Conservation (phyloP, 208 protist species). For the Trypanosoma platydactyli region DNA sequence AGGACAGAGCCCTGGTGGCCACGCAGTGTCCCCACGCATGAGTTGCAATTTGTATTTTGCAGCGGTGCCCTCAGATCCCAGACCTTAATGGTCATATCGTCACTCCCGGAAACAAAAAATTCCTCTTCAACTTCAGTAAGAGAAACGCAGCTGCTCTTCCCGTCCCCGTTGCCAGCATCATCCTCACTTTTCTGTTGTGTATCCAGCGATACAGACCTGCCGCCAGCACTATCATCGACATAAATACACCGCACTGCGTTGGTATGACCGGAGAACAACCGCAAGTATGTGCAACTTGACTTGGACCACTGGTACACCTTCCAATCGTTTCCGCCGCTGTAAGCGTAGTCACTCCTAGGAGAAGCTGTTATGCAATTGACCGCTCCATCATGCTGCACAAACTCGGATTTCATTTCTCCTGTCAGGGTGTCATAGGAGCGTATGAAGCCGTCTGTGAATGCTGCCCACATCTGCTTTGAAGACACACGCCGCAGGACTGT, state of each 20-base stretch:
- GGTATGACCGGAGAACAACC: conserved; percentile 58
- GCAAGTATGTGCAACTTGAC: conserved; percentile 49
- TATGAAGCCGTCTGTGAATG: conserved; percentile 63
- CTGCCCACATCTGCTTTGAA: conserved; percentile 50
- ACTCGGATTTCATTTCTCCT: conserved; percentile 41
- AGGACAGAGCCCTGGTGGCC: conserved; percentile 38
- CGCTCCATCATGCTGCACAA: conserved; percentile 56
- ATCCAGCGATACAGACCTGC: not conserved
- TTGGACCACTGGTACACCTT: conserved; percentile 73
- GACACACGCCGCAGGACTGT: conserved; percentile 18
- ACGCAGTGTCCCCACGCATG: conserved; percentile 55
- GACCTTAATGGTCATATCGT: conserved; percentile 60
- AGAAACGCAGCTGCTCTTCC: too few species aligned
- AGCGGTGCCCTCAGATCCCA: conserved; percentile 43
- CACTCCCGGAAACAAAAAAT: conserved; percentile 57
- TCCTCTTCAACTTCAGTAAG: conserved; percentile 14
- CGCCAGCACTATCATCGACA: not conserved
- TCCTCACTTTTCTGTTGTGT: not conserved
- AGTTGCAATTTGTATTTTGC: conserved; percentile 31
- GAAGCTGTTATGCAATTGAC: conserved; percentile 44
- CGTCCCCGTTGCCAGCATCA: not conserved
- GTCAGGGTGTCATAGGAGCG: conserved; percentile 46
- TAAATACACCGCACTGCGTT: conserved; percentile 63
- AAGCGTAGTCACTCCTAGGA: conserved; percentile 48
- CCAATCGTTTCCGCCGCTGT: conserved; percentile 66